These are phyloP conservation scores for Sarocladium oryzae DNA, from an alignment of 2,329 filamentous ascomycete genomes.

Conservation along the genomic window DNA sequence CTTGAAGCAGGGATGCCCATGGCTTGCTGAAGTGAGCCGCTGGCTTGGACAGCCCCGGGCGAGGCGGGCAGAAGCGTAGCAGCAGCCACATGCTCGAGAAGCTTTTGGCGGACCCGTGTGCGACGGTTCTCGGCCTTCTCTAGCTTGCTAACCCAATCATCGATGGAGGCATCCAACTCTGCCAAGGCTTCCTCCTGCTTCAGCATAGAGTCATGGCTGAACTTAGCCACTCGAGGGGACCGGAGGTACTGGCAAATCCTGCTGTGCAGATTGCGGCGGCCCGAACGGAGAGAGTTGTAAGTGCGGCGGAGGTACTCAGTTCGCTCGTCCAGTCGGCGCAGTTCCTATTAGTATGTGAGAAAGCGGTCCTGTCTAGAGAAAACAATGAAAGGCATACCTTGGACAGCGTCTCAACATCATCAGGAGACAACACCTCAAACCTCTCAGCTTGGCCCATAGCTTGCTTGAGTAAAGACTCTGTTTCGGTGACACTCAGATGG, in stretches of 20 bases:
- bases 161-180: conserved; percentile 70
- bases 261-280: conserved; percentile 68
- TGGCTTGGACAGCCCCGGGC: conserved; percentile 22
- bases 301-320: conserved; percentile 73
- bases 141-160: conserved; percentile 75
- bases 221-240: conserved; percentile 62
- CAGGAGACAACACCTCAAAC: conserved; percentile 57
- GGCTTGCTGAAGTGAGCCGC: conserved; percentile 35
- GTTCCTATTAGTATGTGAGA: conserved; percentile 47
- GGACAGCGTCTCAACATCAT: conserved; percentile 60
- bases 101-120: conserved; percentile 68
- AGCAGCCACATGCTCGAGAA: conserved; percentile 75
- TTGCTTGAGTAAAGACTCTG: conserved; percentile 49
- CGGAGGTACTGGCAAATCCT: conserved; percentile 73
- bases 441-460: conserved; percentile 55
- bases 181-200: conserved; percentile 75
- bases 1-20: conserved; percentile 30
- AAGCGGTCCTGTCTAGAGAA: no score
- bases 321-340: conserved; percentile 68
- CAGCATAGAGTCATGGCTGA: conserved; percentile 67
- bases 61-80: conserved; percentile 47
- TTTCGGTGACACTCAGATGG: conserved; percentile 41
- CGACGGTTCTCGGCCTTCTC: conserved; percentile 74
- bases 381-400: conserved; percentile 45
- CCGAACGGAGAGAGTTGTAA: conserved; percentile 67